phyloP scores from a whole-genome alignment of 345 rosid genomes.

The Rhizophora apiculata region DNA sequence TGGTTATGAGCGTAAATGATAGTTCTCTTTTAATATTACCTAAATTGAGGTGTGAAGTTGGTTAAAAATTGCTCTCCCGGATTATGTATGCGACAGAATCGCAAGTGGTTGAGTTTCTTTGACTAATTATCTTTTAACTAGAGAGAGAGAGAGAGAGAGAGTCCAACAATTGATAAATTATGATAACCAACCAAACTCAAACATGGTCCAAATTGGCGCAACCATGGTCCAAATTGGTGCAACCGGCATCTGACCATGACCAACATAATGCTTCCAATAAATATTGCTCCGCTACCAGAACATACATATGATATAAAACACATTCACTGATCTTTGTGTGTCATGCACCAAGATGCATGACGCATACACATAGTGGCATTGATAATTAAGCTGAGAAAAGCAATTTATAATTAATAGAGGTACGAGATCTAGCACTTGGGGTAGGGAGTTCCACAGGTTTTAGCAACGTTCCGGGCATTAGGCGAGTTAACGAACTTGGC shows the following conservation, averaged over 20 bases:
- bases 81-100: too few species aligned
- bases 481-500: conserved; percentile 68
- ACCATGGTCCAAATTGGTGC: background rate
- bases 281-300: conserved; percentile 13
- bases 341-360: background rate
- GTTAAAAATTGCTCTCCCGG: too few species aligned
- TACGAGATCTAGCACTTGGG: conserved; percentile 59
- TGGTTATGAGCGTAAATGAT: too few species aligned
- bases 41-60: too few species aligned
- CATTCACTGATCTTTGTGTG: background rate
- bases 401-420: background rate
- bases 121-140: too few species aligned
- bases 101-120: too few species aligned
- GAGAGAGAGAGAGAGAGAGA: too few species aligned
- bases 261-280: conserved; percentile 21
- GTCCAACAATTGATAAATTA: too few species aligned
- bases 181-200: too few species aligned
- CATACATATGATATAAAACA: conserved; percentile 1
- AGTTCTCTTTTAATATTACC: too few species aligned
- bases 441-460: conserved; percentile 75
- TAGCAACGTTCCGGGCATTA: conserved; percentile 85
- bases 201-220: too few species aligned
- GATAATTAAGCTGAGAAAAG: conserved; percentile 5
- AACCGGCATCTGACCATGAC: conserved; percentile 23
- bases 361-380: background rate